Percentiles rank a stretch among this genome's conserved stretches.
Conservation (phyloP, 1,139 yeast species). For the Magnusiomyces fungicola region DNA sequence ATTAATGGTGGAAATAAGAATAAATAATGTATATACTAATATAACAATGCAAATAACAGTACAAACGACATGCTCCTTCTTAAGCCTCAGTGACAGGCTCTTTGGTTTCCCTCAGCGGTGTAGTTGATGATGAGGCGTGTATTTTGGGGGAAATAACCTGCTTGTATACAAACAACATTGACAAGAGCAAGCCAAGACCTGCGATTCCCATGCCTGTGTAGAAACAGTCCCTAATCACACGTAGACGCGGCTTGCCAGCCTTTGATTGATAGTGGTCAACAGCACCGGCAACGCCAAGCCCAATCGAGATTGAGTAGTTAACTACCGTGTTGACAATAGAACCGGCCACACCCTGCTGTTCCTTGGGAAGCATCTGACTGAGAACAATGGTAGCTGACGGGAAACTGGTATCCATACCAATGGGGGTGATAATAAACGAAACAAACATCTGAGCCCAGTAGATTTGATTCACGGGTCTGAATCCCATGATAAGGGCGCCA, state of each 20-base stretch:
- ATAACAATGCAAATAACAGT: no score
- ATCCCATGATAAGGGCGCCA: slow-evolving; percentile 40
- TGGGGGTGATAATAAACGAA: slow-evolving; percentile 40
- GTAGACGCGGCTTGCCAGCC: slow-evolving; percentile 28
- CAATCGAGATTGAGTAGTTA: slow-evolving; percentile 56
- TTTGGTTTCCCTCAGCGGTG: no score
- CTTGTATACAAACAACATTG: slow-evolving; percentile 16
- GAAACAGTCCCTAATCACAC: slow-evolving; percentile 41
- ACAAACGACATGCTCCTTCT: no score
- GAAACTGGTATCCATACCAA: slow-evolving; percentile 61
- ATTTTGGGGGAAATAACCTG: neutral
- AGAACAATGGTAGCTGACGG: slow-evolving; percentile 54
- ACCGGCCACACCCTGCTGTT: slow-evolving; percentile 60
- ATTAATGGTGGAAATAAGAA: no score
- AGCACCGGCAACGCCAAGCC: slow-evolving; percentile 58
- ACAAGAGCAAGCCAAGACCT: slow-evolving; percentile 39
- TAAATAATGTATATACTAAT: no score
- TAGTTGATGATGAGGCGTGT: neutral
- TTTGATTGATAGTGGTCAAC: slow-evolving; percentile 41
- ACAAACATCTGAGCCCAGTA: slow-evolving; percentile 53
- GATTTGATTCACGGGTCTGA: slow-evolving; percentile 40
- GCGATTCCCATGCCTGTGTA: slow-evolving; percentile 48
- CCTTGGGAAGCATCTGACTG: slow-evolving; percentile 43
- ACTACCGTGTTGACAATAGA: slow-evolving; percentile 54
- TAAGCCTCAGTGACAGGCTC: no score